phyloP scores from a whole-genome alignment of 148 eudicot species.

The Dysphania ambrosioides region DNA sequence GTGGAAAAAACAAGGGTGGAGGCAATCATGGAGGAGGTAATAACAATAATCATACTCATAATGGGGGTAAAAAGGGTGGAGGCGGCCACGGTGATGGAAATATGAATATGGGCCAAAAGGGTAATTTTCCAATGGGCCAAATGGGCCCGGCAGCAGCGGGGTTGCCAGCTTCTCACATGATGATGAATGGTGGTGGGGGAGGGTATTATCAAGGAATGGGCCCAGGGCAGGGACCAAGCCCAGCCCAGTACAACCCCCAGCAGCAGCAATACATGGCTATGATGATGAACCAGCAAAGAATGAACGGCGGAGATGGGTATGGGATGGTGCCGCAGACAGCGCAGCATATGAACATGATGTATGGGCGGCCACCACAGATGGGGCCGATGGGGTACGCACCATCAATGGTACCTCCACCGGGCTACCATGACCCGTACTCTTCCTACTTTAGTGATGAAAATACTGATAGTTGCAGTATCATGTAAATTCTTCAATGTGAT shows the following conservation, averaged over 20 bases:
- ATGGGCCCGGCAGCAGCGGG: slow-evolving; percentile 61
- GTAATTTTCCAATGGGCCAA: slow-evolving; percentile 42
- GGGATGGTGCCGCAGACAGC: slow-evolving; percentile 37
- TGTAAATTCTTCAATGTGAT: slow-evolving; percentile 39
- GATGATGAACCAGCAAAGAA: slow-evolving; percentile 82
- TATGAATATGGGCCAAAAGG: slow-evolving; percentile 45
- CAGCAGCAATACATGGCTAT: slow-evolving; percentile 73
- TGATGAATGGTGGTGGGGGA: slow-evolving; percentile 28
- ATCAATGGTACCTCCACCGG: slow-evolving; percentile 43
- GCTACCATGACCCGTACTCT: slow-evolving; percentile 47
- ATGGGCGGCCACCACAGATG: slow-evolving; percentile 54
- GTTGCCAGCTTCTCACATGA: slow-evolving; percentile 37
- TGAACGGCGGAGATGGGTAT: slow-evolving; percentile 41
- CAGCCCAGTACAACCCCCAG: slow-evolving; percentile 40
- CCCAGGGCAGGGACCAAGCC: slow-evolving; percentile 35
- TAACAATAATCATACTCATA: no score
- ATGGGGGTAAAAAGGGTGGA: slow-evolving; percentile 21
- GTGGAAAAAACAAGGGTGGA: slow-evolving; percentile 23
- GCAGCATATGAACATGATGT: slow-evolving; percentile 52
- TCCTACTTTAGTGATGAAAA: slow-evolving; percentile 85
- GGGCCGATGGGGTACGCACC: slow-evolving; percentile 53
- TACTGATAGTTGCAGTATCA: slow-evolving; percentile 68
- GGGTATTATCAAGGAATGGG: slow-evolving; percentile 57
- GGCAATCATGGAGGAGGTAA: slow-evolving; percentile 11
- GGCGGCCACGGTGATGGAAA: slow-evolving; percentile 30